These are phyloP conservation scores for Cladosporium halotolerans DNA, from an alignment of 2,329 filamentous ascomycete genomes.

Conservation along the genomic window DNA sequence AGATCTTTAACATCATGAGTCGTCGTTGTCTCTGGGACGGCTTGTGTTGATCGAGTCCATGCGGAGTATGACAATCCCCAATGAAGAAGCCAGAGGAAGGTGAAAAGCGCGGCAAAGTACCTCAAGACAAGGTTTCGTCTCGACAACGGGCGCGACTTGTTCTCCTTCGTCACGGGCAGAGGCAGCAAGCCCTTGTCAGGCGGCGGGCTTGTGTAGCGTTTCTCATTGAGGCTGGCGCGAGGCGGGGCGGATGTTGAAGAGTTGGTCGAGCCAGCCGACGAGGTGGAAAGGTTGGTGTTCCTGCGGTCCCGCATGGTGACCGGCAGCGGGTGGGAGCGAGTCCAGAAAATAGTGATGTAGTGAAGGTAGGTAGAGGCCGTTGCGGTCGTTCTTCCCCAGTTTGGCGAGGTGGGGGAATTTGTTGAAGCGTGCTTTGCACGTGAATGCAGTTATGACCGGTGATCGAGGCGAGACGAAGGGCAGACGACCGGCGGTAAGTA, in stretches of 20 bases:
- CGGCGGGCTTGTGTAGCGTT: slow-evolving; percentile 22
- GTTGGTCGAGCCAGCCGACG: slow-evolving; percentile 65
- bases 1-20: slow-evolving; percentile 39
- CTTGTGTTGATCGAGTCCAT: neutral
- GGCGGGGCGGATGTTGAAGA: slow-evolving; percentile 54
- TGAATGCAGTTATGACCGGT: too few relatives aligned
- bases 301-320: slow-evolving; percentile 39
- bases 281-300: slow-evolving; percentile 47
- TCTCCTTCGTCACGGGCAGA: slow-evolving; percentile 9
- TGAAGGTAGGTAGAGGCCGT: neutral
- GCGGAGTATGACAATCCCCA: slow-evolving; percentile 2
- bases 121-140: slow-evolving; percentile 14
- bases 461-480: too few relatives aligned
- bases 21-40: slow-evolving; percentile 12
- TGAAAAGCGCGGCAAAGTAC: slow-evolving; percentile 14
- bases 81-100: slow-evolving; percentile 12
- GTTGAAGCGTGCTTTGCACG: too few relatives aligned
- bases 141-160: slow-evolving; percentile 3
- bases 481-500: too few relatives aligned
- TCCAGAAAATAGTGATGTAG: neutral
- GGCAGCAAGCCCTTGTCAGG: slow-evolving; percentile 4
- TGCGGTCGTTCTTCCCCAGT: neutral
- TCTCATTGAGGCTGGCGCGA: slow-evolving; percentile 59
- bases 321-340: neutral
- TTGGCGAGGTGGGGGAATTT: neutral